phyloP scores from a whole-genome alignment of 1,284 basidiomycete genomes.

The Apiotrichum veenhuisii region DNA sequence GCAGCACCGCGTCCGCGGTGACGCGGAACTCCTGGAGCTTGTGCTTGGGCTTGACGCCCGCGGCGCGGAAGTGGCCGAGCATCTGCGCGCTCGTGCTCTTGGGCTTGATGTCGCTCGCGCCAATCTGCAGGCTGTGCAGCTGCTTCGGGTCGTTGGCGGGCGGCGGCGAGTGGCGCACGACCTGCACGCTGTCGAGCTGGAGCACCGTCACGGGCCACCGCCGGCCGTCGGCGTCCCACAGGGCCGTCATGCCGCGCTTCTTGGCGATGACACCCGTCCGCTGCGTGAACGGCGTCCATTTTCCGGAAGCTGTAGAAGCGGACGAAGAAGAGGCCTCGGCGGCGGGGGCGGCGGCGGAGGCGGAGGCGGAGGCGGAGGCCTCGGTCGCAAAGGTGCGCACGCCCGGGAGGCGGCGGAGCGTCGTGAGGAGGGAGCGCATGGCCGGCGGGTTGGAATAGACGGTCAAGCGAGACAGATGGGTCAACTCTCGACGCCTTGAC shows the following conservation, averaged over 20 bases:
- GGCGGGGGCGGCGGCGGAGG: conserved; percentile 14
- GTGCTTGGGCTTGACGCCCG: conserved; percentile 78
- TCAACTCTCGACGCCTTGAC: too few species aligned
- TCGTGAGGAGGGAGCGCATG: conserved; percentile 31
- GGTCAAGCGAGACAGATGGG: background rate
- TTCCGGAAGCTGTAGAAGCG: background rate
- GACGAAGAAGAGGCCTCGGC: background rate
- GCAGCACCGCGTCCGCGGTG: conserved; percentile 80
- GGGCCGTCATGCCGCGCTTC: conserved; percentile 91
- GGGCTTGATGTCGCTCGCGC: conserved; percentile 64
- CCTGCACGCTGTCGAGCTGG: conserved; percentile 54
- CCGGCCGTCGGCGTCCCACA: conserved; percentile 88
- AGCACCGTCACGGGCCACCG: conserved; percentile 89
- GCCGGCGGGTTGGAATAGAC: background rate
- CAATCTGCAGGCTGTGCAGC: conserved; percentile 83
- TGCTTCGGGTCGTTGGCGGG: conserved; percentile 44
- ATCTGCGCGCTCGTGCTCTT: conserved; percentile 70
- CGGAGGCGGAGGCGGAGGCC: conserved; percentile 12
- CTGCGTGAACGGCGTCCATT: conserved; percentile 80
- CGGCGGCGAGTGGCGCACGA: conserved; percentile 44
- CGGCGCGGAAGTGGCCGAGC: conserved; percentile 81
- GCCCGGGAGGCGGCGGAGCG: conserved; percentile 12
- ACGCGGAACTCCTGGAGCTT: conserved; percentile 87
- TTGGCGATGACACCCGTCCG: conserved; percentile 91
- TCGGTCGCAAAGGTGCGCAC: conserved; percentile 23